Conservation (phyloP, 2,329 filamentous ascomycete species). For the Aureobasidium sp. region DNA sequence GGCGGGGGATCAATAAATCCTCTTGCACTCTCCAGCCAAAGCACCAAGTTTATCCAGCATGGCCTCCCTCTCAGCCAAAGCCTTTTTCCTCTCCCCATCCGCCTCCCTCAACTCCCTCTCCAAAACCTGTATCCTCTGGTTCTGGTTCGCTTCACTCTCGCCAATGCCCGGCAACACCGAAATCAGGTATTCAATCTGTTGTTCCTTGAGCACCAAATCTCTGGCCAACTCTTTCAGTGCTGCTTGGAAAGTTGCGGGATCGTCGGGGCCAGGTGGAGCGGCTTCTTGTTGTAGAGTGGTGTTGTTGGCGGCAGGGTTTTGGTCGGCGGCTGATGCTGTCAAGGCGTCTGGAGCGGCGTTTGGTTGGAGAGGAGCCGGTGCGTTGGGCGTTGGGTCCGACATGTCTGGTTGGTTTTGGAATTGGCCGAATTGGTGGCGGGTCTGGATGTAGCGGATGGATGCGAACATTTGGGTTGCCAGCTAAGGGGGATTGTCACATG, state of each 20-base stretch:
- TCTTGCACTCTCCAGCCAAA: constrained; percentile 37
- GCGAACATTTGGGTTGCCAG: constrained; percentile 44
- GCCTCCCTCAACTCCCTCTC: constrained; percentile 38
- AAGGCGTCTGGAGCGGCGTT: constrained; percentile 10
- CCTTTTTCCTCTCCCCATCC: constrained; percentile 35
- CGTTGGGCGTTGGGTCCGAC: constrained; percentile 15
- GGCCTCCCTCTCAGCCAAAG: constrained; percentile 36
- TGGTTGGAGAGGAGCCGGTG: constrained; percentile 10
- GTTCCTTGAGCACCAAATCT: constrained; percentile 71
- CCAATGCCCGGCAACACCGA: constrained; percentile 69
- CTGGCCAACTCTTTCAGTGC: constrained; percentile 66
- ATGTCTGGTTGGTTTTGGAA: constrained; percentile 38
- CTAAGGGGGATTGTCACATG: too few relatives aligned
- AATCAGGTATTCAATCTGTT: constrained; percentile 74
- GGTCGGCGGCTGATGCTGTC: constrained; percentile 1
- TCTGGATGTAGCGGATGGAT: constrained; percentile 38
- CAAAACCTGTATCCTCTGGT: constrained; percentile 47
- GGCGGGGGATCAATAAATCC: constrained; percentile 25
- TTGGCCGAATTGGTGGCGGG: constrained; percentile 35
- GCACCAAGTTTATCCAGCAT: constrained; percentile 42
- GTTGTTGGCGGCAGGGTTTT: constrained; percentile 18
- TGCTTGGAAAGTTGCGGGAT: constrained; percentile 57
- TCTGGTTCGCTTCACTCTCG: constrained; percentile 70
- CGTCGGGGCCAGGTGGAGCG: constrained; percentile 50
- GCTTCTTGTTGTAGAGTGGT: constrained; percentile 14